Base-by-base conservation (phyloP, 1,284 basidiomycete species). In the Irpex lacteus region DNA sequence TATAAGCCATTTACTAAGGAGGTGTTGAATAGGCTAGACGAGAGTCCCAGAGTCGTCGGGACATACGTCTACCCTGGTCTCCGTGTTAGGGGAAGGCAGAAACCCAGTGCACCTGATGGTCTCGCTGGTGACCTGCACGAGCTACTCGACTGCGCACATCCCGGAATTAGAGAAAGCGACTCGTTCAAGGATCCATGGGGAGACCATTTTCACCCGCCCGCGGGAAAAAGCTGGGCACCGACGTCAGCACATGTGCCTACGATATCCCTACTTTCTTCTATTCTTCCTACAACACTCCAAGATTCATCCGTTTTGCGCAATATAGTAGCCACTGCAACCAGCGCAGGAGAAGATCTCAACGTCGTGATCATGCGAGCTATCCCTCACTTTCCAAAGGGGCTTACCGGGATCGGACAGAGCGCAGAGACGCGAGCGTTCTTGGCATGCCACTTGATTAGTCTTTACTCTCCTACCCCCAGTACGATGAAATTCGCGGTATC, bases 351-450 rank as follows among this genome's bases (percentile, higher is more conserved):
- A 26, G 60, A 61, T 47, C 7, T 64, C 21, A 47, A 64, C 38
- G 49, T 18, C 0, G 37, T 64, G 21, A 4, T 61, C 15, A 36
- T 55, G 8, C 18, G 15, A 19, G 21, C 21, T 4, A 34, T 64
- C 8, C 34, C 36, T 2, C 53, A 18, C 8, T 52, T 19, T 19
- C 44, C 52, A 4, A 55, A 37, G 2, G 63, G 63, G 11, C 18
- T 61, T 0, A 55, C 44, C 7, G 60, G 55, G 8, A 34, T 36
- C 6, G 63, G 63, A 9, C 38, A 61, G 34, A 64, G 50, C 19
- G 49, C 54, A 2, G 63, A 64, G 57, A 40, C 55, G 2, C 59
- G 63, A 11, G 63, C 63, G 4, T 64, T 50, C n/a, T 34, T 58
- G 11, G 55, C 57, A 36, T 61, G 63, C 60, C 58, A 56, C 37